Percentiles rank a stretch among this genome's conserved stretches.
Evolutionary conservation across 2,329 filamentous ascomycete genomes (phyloP).

Genomic region (Cryphonectria radicalis): DNA sequence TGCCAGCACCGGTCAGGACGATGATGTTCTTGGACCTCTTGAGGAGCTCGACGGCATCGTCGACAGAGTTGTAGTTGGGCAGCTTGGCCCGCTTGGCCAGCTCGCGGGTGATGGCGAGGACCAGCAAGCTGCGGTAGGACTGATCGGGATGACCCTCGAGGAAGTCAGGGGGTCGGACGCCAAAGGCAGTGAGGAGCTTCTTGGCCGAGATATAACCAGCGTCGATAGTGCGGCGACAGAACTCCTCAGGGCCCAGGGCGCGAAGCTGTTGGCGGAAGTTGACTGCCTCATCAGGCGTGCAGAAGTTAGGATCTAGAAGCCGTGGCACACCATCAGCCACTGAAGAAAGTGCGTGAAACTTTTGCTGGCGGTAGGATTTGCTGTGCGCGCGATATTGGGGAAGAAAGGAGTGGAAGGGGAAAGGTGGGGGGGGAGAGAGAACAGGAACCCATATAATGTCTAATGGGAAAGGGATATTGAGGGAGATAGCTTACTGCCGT

Average conservation of each 20-base stretch:
- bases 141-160: constrained; percentile 75
- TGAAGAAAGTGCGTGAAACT: background rate
- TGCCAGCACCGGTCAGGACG: constrained; percentile 92
- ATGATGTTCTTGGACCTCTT: constrained; percentile 80
- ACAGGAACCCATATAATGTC: background rate
- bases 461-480: constrained; percentile 25
- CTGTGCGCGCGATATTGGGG: no score
- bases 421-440: constrained; percentile 23
- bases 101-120: constrained; percentile 78
- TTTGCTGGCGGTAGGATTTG: no score
- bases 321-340: constrained; percentile 19
- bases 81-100: constrained; percentile 82
- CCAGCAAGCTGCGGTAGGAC: constrained; percentile 74
- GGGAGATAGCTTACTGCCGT: constrained; percentile 47
- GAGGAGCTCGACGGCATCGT: constrained; percentile 83
- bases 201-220: constrained; percentile 73
- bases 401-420: background rate
- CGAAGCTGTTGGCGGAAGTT: constrained; percentile 73
- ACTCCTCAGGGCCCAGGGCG: constrained; percentile 75
- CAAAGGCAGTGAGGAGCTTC: constrained; percentile 86
- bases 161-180: constrained; percentile 73
- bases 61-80: constrained; percentile 77
- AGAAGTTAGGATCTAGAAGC: constrained; percentile 52
- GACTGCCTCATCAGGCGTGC: constrained; percentile 70
- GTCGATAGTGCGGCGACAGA: constrained; percentile 74